A percentile compares a stretch with the other conserved stretches of the same genome.
phyloP scores from a whole-genome alignment of 1,139 yeast genomes.

The Starmera stellimalicola region DNA sequence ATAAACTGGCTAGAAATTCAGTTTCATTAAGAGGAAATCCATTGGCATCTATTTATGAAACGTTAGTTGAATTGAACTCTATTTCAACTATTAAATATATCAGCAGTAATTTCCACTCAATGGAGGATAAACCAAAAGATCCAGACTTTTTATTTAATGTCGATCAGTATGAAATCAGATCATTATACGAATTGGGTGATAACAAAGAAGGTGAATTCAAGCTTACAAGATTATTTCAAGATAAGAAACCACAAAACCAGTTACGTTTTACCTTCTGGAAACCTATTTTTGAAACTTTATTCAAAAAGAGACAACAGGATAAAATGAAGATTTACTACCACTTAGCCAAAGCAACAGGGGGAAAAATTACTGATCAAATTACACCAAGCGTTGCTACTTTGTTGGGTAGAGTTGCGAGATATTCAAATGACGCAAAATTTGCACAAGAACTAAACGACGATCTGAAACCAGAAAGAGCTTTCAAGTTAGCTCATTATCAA shows the following conservation, averaged over 20 bases:
- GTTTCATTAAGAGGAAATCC: conserved; percentile 26
- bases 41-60: conserved; percentile 46
- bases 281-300: conserved; percentile 44
- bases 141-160: not conserved
- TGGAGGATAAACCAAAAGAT: not conserved
- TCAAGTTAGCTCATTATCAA: too few species aligned
- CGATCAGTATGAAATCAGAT: not conserved
- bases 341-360: conserved; percentile 14
- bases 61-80: conserved; percentile 31
- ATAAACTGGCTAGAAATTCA: conserved; percentile 25
- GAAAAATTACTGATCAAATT: too few species aligned
- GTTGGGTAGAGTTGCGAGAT: too few species aligned
- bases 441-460: too few species aligned
- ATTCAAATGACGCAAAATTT: too few species aligned
- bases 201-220: conserved; percentile 36
- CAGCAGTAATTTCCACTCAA: too few species aligned
- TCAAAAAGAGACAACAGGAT: conserved; percentile 25
- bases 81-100: not conserved
- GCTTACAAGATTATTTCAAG: conserved; percentile 35
- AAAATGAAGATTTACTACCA: conserved; percentile 35
- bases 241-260: conserved; percentile 16
- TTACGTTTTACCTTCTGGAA: conserved; percentile 37
- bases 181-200: conserved; percentile 31
- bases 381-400: too few species aligned
- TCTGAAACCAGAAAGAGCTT: too few species aligned